Conservation (phyloP, 371 early-diverging fungal genomes). For the Mortierella sp. region DNA sequence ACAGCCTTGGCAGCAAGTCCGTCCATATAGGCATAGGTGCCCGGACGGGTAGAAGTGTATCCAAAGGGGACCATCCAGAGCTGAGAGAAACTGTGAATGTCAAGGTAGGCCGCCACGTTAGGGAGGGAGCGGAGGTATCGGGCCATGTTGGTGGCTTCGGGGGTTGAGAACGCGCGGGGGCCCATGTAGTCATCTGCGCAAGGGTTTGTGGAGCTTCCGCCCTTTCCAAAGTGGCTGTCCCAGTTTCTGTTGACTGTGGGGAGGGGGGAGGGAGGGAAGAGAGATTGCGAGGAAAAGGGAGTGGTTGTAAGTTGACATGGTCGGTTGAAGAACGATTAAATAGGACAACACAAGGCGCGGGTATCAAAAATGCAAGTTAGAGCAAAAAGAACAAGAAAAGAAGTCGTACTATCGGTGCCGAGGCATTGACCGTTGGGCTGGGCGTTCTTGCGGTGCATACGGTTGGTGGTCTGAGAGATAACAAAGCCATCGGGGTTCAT, state of each 20-base stretch:
- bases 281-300: not conserved
- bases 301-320: not conserved
- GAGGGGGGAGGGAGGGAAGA: not conserved
- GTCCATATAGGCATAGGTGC: constrained; percentile 42
- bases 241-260: constrained; percentile 64
- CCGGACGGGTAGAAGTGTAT: constrained; percentile 34
- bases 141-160: constrained; percentile 64
- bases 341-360: too few relatives aligned
- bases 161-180: constrained; percentile 63
- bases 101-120: constrained; percentile 57
- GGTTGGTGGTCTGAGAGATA: constrained; percentile 61
- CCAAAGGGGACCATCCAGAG: constrained; percentile 54
- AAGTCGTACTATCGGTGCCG: constrained; percentile 51
- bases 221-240: constrained; percentile 64
- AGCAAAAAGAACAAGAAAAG: too few relatives aligned
- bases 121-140: constrained; percentile 59
- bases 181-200: constrained; percentile 70
- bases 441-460: constrained; percentile 77
- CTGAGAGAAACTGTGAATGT: constrained; percentile 53
- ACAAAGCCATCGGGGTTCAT: constrained; percentile 77
- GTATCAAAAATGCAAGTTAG: too few relatives aligned
- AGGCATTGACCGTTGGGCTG: constrained; percentile 48
- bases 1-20: constrained; percentile 38
- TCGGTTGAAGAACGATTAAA: too few relatives aligned
- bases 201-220: constrained; percentile 64